Conservation (phyloP, 441 rosid species). For the Erodium texanum region DNA sequence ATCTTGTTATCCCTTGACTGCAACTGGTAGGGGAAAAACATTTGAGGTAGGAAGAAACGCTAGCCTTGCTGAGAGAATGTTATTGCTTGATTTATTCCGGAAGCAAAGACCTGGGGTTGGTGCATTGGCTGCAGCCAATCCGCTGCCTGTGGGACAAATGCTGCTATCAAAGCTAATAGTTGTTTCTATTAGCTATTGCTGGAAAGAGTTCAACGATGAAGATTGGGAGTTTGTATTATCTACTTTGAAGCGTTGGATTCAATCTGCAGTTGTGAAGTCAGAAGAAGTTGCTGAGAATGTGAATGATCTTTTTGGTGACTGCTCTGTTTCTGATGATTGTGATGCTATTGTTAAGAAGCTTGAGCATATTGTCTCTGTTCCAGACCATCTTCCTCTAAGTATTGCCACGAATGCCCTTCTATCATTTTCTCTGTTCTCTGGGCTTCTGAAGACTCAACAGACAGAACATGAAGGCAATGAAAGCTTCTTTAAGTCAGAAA, state of each 20-base stretch:
- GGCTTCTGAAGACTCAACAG: conserved; percentile 28
- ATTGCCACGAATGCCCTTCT: conserved; percentile 61
- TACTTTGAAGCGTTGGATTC: conserved; percentile 62
- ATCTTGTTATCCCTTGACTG: conserved; percentile 71
- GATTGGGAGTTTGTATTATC: conserved; percentile 82
- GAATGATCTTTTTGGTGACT: conserved; percentile 38
- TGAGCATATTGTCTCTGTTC: conserved; percentile 39
- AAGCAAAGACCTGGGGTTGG: conserved; percentile 56
- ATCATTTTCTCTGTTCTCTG: conserved; percentile 50
- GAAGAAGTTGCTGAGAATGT: conserved; percentile 81
- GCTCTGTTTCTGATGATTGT: conserved; percentile 33
- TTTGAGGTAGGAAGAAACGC: conserved; percentile 48
- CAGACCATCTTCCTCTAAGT: conserved; percentile 43
- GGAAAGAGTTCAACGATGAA: conserved; percentile 64
- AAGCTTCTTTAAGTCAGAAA: conserved; percentile 32
- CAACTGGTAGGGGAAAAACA: conserved; percentile 31
- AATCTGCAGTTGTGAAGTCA: conserved; percentile 79
- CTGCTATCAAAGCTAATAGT: conserved; percentile 61
- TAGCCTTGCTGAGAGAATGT: conserved; percentile 46
- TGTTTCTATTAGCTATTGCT: conserved; percentile 76
- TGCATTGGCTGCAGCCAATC: conserved; percentile 32
- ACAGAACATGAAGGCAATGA: conserved; percentile 29
- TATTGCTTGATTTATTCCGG: conserved; percentile 65
- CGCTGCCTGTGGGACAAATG: conserved; percentile 44
- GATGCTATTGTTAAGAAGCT: conserved; percentile 43